Percentiles rank a stretch among this genome's conserved stretches.
Evolutionary conservation across 1,139 yeast genomes (phyloP).

Genomic region (Debaryomycetaceae sp.): DNA sequence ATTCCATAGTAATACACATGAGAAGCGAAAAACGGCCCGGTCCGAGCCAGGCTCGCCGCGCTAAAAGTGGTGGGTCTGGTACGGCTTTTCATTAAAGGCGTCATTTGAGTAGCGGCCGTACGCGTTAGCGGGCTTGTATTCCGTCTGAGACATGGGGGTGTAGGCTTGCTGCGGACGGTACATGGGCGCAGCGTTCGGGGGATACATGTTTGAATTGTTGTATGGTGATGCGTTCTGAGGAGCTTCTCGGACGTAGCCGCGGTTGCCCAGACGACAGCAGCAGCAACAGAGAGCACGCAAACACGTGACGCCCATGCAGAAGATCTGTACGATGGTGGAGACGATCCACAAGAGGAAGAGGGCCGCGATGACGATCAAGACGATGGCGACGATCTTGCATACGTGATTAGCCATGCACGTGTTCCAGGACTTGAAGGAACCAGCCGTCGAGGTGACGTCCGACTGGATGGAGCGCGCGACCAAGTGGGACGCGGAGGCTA

Average conservation of each 20-base stretch:
- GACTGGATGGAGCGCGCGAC: slow-evolving; percentile 4
- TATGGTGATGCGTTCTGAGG: slow-evolving; percentile 11
- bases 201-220: slow-evolving; percentile 30
- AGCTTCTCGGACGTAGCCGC: slow-evolving; percentile 7
- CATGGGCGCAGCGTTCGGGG: slow-evolving; percentile 10
- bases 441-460: slow-evolving; percentile 32
- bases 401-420: slow-evolving; percentile 69
- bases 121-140: slow-evolving; percentile 7
- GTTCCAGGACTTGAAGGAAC: slow-evolving; percentile 59
- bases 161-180: slow-evolving; percentile 8
- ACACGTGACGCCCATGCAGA: slow-evolving; percentile 35
- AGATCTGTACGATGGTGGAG: slow-evolving; percentile 30
- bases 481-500: not conserved
- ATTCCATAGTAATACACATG: too few relatives aligned
- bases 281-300: slow-evolving; percentile 38
- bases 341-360: slow-evolving; percentile 34
- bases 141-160: slow-evolving; percentile 6
- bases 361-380: slow-evolving; percentile 54
- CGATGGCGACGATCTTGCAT: slow-evolving; percentile 70
- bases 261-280: slow-evolving; percentile 24
- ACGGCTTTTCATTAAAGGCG: too few relatives aligned
- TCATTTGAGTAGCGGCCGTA: slow-evolving; percentile 1
- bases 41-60: too few relatives aligned
- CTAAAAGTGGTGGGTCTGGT: too few relatives aligned
- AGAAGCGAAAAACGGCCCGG: too few relatives aligned